Evolutionary conservation across 2,329 filamentous ascomycete species (phyloP), one percentile per base, ranked within the genome.

Genomic region (Grosmannia huntii): DNA sequence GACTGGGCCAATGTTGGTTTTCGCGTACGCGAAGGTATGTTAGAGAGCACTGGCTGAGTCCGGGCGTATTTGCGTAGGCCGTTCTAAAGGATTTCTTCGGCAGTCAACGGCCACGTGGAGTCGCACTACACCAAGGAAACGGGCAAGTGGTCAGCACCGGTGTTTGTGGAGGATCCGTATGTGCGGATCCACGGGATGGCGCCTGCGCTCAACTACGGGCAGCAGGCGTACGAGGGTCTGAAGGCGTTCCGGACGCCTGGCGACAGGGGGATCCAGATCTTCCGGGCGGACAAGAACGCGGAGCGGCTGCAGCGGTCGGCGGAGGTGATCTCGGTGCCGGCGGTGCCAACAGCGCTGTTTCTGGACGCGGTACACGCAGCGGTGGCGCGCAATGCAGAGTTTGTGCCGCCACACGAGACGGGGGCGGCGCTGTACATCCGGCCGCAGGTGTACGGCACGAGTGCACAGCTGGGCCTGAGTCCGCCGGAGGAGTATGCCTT

Each of bases 161-260:
- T 80, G 62, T 95, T 95, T 73, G 84, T 96, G 61, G 73, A 82
- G 61, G 89, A 92, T 66, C 92, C 92, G 7, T 91, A 81, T 76
- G 82, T 97, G 66, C 85, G 85, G 64, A 84, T 97, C 68, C 92
- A 97, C 73, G 94, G 92, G 71, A 94, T 99, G 89, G 86, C 91
- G 0, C 91, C 94, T 0, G 92, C 84, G 50, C 82, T 97, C 64
- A 99, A 99, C 79, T 99, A 99, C 72, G 90, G 92, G 60, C 90
- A 96, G 70, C 94, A 97, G 75, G 92, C 90, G 66, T 99, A 95
- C 77, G 94, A 99, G 71, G 94, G 94, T n/a, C 84, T 97, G 70
- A 97, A 97, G 73, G 91, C 92, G 58, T 96, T 96, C 80, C 90
- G 92, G 62, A 77, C 79, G 2, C 87, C 90, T 21, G 76, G 80